Base-by-base conservation (phyloP, 2,329 filamentous ascomycete species). In the Capronia coronata region DNA sequence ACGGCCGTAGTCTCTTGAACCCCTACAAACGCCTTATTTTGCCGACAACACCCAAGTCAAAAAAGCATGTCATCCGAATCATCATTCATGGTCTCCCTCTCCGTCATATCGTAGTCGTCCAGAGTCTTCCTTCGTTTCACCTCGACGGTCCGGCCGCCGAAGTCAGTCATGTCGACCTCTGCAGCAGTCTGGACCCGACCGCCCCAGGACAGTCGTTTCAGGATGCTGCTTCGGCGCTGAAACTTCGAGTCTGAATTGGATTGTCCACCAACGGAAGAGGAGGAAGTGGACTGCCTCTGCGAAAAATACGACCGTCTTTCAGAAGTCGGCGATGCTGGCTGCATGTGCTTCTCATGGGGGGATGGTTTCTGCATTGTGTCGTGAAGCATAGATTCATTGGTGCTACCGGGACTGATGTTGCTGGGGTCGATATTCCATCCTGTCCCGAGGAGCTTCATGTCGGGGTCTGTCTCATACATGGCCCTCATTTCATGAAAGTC, bases 111-210 rank as follows among this genome's bases (percentile, higher is more conserved):
- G 45, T 58, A 57, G 30, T 55, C 51, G 11, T 55, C 48, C 45
- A 60, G 11, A 3, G 54, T 58, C 30, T 56, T 57, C 13, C 58
- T 46, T 30, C 50, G 43, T 42, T 59, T 59, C 23, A 59, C 44
- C 30, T 59, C 57, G 39, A 58, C 44, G 13, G 54, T 46, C 25
- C 56, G 49, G 21, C 40, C 41, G 6, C 52, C 41, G 9, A 48
- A 39, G 16, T 46, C 51, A 10, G 44, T 41, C 37, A 47, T 22
- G 21, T 56, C 49, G 10, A 52, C 27, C 16, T 55, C 52, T 11
- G 37, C 21, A 29, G 32, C 19, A 18, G 38, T 37, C 9, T 45
- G n/a, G n/a, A n/a, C 22, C 27, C 54, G 51, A 14, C 51, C 54
- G 21, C 54, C 54, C 54, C 54, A 56, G 4, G 50, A 46, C 9